phyloP scores from a whole-genome alignment of 2,329 filamentous ascomycete genomes.

The Aspergillus tanneri region DNA sequence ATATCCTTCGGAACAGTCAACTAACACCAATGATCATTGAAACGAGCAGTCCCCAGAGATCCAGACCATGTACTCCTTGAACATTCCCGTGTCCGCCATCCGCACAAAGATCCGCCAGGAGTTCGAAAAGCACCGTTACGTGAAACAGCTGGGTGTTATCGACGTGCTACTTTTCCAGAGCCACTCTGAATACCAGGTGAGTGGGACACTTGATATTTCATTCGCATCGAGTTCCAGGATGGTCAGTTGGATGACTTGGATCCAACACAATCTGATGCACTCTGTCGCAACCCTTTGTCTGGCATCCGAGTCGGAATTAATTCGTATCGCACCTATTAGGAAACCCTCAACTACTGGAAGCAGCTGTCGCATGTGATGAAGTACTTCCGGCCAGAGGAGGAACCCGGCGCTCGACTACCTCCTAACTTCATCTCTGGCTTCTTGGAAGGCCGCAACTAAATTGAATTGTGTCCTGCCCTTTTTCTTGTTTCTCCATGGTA shows the following conservation, averaged over 20 bases:
- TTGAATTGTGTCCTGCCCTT: conserved; percentile 18
- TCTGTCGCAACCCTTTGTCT: no score
- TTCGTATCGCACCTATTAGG: conserved; percentile 52
- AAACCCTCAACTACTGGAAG: conserved; percentile 99
- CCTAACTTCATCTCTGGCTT: conserved; percentile 92
- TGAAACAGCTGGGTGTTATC: conserved; percentile 81
- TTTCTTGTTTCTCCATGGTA: conserved; percentile 22
- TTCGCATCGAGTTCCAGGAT: neutral
- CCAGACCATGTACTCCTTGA: conserved; percentile 94
- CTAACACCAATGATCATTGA: no score
- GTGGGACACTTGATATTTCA: conserved; percentile 14
- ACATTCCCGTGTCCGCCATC: conserved; percentile 80
- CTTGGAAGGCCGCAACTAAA: conserved; percentile 71
- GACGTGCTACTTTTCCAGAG: conserved; percentile 90
- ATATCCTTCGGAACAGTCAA: no score
- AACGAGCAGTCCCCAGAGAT: conserved; percentile 85
- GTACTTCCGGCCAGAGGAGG: conserved; percentile 90
- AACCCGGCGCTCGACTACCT: conserved; percentile 71
- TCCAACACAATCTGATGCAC: no score
- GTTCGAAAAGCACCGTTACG: conserved; percentile 92
- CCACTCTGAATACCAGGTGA: conserved; percentile 89
- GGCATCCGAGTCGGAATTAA: neutral
- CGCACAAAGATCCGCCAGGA: conserved; percentile 94
- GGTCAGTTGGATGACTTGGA: neutral
- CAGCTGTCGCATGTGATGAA: conserved; percentile 93